These are phyloP conservation scores for Verticillium tricorpus DNA, from an alignment of 2,329 filamentous ascomycete genomes.

Conservation along the genomic window DNA sequence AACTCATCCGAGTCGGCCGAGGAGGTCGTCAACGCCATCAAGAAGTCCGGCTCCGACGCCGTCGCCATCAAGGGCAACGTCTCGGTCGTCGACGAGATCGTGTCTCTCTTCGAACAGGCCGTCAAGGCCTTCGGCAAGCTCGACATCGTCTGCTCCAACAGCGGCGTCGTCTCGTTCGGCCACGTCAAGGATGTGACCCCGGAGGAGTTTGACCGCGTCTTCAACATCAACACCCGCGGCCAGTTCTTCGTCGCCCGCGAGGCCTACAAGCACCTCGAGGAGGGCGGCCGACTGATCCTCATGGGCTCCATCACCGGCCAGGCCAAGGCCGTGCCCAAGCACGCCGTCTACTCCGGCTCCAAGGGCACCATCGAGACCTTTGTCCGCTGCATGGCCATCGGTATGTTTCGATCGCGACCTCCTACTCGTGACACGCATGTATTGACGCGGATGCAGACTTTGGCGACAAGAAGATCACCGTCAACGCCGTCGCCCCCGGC, in stretches of 20 bases:
- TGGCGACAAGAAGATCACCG: conserved; percentile 62
- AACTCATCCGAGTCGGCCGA: conserved; percentile 53
- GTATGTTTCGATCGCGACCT: conserved; percentile 29
- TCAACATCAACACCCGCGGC: conserved; percentile 62
- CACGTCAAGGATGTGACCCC: conserved; percentile 64
- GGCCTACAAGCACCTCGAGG: conserved; percentile 64
- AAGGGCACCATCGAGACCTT: conserved; percentile 77
- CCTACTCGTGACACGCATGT: not conserved
- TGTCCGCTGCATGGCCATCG: conserved; percentile 68
- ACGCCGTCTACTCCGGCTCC: conserved; percentile 68
- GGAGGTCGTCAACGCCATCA: conserved; percentile 45
- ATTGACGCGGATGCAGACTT: conserved; percentile 39
- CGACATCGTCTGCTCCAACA: conserved; percentile 68
- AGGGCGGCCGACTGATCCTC: conserved; percentile 66
- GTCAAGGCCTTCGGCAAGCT: conserved; percentile 61
- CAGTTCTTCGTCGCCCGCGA: conserved; percentile 71
- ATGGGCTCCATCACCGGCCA: conserved; percentile 68
- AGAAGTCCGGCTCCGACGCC: conserved; percentile 55
- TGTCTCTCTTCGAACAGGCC: conserved; percentile 58
- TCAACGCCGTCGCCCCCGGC: conserved; percentile 63
- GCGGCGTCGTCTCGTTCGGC: conserved; percentile 63
- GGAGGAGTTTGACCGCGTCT: conserved; percentile 69
- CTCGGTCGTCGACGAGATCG: conserved; percentile 58
- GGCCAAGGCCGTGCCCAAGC: conserved; percentile 63
- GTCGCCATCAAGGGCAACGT: conserved; percentile 66